Conservation (phyloP, 2,329 filamentous ascomycete genomes). For the Aspergillus japonicus region DNA sequence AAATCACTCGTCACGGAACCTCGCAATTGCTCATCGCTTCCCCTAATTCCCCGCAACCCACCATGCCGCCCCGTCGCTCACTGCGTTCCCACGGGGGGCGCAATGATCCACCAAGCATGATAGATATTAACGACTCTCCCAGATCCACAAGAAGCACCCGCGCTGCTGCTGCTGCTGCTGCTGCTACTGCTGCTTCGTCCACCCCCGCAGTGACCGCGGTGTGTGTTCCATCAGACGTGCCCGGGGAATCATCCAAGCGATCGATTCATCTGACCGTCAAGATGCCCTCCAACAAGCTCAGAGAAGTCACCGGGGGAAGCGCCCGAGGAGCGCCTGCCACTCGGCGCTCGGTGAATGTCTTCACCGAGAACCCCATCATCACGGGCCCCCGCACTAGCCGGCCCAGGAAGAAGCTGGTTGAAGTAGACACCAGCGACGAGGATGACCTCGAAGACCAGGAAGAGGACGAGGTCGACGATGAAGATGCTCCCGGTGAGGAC, state of each 20-base stretch:
- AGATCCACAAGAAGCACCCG: slow-evolving; percentile 40
- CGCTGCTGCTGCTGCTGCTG: slow-evolving; percentile 22
- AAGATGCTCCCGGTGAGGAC: slow-evolving; percentile 37
- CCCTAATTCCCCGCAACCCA: background rate
- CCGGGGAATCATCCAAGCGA: slow-evolving; percentile 36
- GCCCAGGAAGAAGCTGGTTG: slow-evolving; percentile 45
- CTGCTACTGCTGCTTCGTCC: slow-evolving; percentile 15
- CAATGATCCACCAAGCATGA: slow-evolving; percentile 26
- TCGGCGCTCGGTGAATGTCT: slow-evolving; percentile 43
- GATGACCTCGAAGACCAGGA: slow-evolving; percentile 49
- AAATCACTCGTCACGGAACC: background rate
- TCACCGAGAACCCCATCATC: slow-evolving; percentile 47
- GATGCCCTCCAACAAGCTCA: slow-evolving; percentile 51
- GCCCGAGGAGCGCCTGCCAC: slow-evolving; percentile 26
- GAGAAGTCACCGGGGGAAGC: slow-evolving; percentile 45
- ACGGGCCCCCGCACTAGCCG: slow-evolving; percentile 48
- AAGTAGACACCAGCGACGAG: slow-evolving; percentile 49
- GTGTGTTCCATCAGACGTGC: slow-evolving; percentile 33
- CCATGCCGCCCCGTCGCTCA: slow-evolving; percentile 41
- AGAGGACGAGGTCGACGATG: slow-evolving; percentile 42
- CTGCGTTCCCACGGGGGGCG: slow-evolving; percentile 36
- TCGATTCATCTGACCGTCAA: slow-evolving; percentile 51
- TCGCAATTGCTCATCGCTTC: background rate
- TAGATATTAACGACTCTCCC: slow-evolving; percentile 35
- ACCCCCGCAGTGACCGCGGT: slow-evolving; percentile 39